Evolutionary conservation across 225 moss, liverwort and hornwort species (phyloP).

Genomic region (Ulota crispa): DNA sequence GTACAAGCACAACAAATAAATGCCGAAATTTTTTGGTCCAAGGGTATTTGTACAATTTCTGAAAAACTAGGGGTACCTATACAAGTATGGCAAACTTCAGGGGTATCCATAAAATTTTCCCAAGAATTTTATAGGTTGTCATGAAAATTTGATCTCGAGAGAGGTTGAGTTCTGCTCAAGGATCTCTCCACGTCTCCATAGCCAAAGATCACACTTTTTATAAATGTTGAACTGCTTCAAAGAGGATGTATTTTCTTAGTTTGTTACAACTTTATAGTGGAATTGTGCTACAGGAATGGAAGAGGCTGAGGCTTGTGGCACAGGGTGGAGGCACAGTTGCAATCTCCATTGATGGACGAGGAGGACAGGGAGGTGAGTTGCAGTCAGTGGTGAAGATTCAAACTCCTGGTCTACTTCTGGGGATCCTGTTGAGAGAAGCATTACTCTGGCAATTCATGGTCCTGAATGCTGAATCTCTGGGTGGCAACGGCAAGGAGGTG

Average conservation of each 20-base stretch:
- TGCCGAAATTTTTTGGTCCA: too few species aligned
- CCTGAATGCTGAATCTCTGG: conserved; percentile 15
- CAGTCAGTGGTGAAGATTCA: conserved; percentile 43
- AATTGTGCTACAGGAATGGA: conserved; percentile 44
- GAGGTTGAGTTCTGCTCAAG: not conserved
- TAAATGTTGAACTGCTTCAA: not conserved
- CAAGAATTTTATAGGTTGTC: not conserved
- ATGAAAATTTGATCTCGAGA: not conserved
- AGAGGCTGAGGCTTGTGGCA: conserved; percentile 39
- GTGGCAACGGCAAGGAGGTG: conserved; percentile 15
- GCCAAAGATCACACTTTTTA: not conserved
- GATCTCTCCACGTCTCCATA: not conserved
- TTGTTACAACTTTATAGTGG: not conserved
- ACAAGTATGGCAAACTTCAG: too few species aligned
- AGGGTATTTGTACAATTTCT: too few species aligned
- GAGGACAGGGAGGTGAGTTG: conserved; percentile 17
- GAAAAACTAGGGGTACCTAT: too few species aligned
- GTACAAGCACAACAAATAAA: too few species aligned
- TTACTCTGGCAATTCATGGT: conserved; percentile 40
- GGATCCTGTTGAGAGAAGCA: conserved; percentile 53
- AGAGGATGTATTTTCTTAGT: not conserved
- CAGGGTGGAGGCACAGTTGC: conserved; percentile 43
- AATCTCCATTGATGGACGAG: conserved; percentile 36
- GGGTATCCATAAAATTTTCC: too few species aligned
- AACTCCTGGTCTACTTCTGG: conserved; percentile 48